A percentile compares a stretch with the other conserved stretches of the same genome.
phyloP scores from a whole-genome alignment of 225 moss, liverwort and hornwort species.

The Antitrichia curtipendula region DNA sequence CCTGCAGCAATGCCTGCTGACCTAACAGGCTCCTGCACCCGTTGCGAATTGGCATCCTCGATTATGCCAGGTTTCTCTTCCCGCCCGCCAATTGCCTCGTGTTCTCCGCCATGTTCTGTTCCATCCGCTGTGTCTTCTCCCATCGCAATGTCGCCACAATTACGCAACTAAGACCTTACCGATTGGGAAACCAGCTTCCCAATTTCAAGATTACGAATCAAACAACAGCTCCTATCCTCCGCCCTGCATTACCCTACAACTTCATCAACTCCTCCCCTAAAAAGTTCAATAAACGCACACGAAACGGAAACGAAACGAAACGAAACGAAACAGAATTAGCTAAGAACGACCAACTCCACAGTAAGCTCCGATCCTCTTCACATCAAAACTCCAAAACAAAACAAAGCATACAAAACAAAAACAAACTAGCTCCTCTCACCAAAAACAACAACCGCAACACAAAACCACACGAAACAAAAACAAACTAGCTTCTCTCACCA shows the following conservation, averaged over 20 bases:
- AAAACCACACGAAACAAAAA: background rate
- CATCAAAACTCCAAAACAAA: background rate
- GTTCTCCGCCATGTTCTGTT: background rate
- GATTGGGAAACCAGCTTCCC: background rate
- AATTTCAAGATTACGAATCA: background rate
- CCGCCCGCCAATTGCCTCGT: background rate
- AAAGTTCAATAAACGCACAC: background rate
- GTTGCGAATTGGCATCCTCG: conserved; percentile 12
- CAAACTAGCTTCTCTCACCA: background rate
- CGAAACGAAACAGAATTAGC: background rate
- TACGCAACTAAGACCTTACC: background rate
- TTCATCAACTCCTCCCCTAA: background rate
- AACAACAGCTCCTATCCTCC: background rate
- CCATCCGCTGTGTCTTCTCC: conserved; percentile 10
- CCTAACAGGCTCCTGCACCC: background rate
- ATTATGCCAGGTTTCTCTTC: background rate
- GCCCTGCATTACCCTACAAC: background rate
- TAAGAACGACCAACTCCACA: background rate
- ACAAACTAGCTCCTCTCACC: background rate
- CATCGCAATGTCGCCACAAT: conserved; percentile 1
- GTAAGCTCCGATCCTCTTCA: background rate
- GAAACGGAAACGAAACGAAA: background rate
- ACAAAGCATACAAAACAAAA: background rate
- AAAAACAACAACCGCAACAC: background rate
- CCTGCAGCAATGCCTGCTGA: background rate